phyloP scores from a whole-genome alignment of 495 filamentous ascomycete genomes.

The Talaromyces proteolyticus region DNA sequence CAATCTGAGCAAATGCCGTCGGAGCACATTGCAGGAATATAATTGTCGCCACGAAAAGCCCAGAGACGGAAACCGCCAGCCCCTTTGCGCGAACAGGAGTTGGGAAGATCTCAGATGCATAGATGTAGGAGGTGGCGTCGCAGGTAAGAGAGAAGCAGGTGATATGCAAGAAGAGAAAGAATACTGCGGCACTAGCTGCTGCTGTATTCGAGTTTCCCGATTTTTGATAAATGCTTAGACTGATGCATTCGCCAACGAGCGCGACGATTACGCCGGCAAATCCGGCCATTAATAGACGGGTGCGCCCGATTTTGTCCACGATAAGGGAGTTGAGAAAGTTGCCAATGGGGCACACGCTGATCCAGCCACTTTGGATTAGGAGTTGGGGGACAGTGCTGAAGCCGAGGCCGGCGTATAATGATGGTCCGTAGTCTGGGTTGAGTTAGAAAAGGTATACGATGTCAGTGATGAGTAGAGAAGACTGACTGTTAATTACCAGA shows the following conservation, averaged over 20 bases:
- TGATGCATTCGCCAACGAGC: neutral
- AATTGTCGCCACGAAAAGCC: neutral
- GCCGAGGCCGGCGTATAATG: constrained; percentile 2
- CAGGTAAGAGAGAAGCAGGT: neutral
- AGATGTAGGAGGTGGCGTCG: neutral
- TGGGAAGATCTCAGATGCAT: constrained; percentile 35
- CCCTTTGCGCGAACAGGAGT: constrained; percentile 47
- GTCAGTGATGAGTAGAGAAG: neutral
- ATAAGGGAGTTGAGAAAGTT: constrained; percentile 45
- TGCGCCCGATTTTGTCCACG: constrained; percentile 43
- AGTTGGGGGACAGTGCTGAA: neutral
- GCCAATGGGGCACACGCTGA: neutral
- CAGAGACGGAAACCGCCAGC: constrained; percentile 30
- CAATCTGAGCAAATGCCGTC: neutral
- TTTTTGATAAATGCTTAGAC: neutral
- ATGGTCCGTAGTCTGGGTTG: neutral
- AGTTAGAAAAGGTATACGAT: neutral
- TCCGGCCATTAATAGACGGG: constrained; percentile 5
- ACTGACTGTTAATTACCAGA: constrained; percentile 21
- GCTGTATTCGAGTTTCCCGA: no score
- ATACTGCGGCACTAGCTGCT: constrained; percentile 41
- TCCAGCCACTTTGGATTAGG: neutral
- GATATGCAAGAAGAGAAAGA: constrained; percentile 37
- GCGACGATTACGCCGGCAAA: constrained; percentile 6
- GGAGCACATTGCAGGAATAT: neutral